These are phyloP conservation scores for Aspergillus pseudoviridinutans DNA, from an alignment of 2,329 filamentous ascomycete genomes.

Conservation along the genomic window DNA sequence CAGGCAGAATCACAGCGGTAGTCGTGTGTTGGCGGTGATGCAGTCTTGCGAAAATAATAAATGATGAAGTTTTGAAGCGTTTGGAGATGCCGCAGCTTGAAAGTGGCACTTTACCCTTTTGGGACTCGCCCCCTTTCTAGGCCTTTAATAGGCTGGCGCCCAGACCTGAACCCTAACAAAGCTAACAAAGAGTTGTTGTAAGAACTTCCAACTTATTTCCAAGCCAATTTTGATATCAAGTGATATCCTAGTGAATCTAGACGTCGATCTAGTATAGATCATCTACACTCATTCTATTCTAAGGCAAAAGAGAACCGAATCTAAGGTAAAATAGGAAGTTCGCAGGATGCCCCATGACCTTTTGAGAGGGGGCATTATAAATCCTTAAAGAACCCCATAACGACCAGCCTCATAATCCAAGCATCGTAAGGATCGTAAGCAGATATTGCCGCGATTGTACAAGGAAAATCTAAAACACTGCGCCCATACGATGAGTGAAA, in stretches of 20 bases:
- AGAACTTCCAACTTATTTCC: background rate
- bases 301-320: background rate
- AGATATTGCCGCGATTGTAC: background rate
- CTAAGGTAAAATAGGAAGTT: background rate
- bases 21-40: slow-evolving; percentile 16
- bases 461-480: background rate
- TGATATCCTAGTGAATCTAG: background rate
- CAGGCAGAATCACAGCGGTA: slow-evolving; percentile 32
- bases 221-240: background rate
- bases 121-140: slow-evolving; percentile 13
- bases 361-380: background rate
- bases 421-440: background rate
- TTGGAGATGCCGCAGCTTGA: slow-evolving; percentile 22
- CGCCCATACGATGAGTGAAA: background rate
- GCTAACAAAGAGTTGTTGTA: slow-evolving; percentile 6
- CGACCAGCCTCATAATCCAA: background rate
- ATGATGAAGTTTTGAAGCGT: slow-evolving; percentile 30
- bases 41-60: slow-evolving; percentile 16
- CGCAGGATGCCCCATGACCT: background rate
- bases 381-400: background rate
- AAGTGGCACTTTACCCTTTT: slow-evolving; percentile 22
- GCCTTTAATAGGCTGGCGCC: slow-evolving; percentile 16
- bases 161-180: slow-evolving; percentile 15
- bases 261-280: background rate
- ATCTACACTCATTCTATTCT: background rate